Percentiles rank a stretch among this genome's conserved stretches.
These are phyloP conservation scores for Miamiensis avidus DNA, from an alignment of 169 alveolate species.

Conservation along the genomic window DNA sequence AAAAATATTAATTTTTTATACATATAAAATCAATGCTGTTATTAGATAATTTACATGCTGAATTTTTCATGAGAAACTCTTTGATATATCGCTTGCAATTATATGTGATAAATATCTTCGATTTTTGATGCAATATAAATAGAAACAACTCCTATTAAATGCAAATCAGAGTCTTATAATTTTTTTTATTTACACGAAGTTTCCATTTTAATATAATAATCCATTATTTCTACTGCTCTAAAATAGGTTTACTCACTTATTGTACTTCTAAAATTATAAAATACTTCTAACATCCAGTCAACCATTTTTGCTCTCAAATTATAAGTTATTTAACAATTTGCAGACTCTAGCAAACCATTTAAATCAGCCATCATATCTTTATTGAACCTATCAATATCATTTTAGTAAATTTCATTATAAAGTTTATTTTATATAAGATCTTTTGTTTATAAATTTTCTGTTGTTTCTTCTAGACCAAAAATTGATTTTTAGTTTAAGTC, in stretches of 20 bases:
- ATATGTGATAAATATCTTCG: background rate
- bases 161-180: background rate
- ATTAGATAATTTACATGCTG: background rate
- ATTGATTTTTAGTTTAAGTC: no score
- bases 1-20: no score
- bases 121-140: background rate
- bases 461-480: background rate
- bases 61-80: background rate
- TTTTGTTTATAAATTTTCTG: background rate
- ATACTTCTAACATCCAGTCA: conserved; percentile 90
- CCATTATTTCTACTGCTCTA: conserved; percentile 79
- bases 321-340: conserved; percentile 64
- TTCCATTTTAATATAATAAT: conserved; percentile 22
- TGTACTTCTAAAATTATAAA: conserved; percentile 66
- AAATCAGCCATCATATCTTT: background rate
- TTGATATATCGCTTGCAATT: background rate
- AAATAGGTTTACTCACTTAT: conserved; percentile 61
- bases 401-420: no score
- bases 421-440: background rate
- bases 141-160: background rate
- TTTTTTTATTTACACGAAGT: background rate
- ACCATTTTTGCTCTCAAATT: conserved; percentile 83
- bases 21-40: no score
- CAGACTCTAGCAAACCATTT: conserved; percentile 12
- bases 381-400: no score